These are phyloP conservation scores for Rhodomyrtus psidioides DNA, from an alignment of 441 rosid species.

Conservation along the genomic window DNA sequence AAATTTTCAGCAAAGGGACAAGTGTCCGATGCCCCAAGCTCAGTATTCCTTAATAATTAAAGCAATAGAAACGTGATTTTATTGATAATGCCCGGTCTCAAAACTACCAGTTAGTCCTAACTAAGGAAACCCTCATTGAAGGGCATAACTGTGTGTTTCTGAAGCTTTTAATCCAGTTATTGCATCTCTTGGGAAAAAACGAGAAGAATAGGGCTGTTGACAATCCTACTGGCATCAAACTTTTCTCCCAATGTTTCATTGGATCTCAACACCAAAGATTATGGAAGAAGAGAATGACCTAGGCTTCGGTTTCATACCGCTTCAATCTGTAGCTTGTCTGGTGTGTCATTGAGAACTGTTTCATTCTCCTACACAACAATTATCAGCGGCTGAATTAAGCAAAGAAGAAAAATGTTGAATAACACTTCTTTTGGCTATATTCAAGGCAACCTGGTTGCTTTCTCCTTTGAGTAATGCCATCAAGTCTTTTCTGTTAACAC, in stretches of 20 bases:
- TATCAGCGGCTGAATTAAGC: constrained; percentile 37
- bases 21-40: not conserved
- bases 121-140: not conserved
- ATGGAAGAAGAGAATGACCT: not conserved
- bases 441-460: not conserved
- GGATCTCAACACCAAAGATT: not conserved
- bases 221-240: not conserved
- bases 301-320: constrained; percentile 22
- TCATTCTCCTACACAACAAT: constrained; percentile 57
- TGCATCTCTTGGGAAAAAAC: not conserved
- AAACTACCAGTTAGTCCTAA: not conserved
- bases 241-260: not conserved
- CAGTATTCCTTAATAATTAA: not conserved
- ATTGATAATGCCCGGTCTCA: not conserved
- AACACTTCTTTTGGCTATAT: not conserved
- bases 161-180: not conserved
- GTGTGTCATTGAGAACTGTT: constrained; percentile 42
- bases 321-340: constrained; percentile 48
- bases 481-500: not conserved
- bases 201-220: not conserved
- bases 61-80: not conserved
- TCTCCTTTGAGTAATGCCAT: not conserved
- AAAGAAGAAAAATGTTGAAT: not conserved
- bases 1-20: not conserved
- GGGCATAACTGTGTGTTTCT: not conserved